Base-by-base conservation (phyloP, 2,329 filamentous ascomycete species). In the Dendrostoma leiphaemia region DNA sequence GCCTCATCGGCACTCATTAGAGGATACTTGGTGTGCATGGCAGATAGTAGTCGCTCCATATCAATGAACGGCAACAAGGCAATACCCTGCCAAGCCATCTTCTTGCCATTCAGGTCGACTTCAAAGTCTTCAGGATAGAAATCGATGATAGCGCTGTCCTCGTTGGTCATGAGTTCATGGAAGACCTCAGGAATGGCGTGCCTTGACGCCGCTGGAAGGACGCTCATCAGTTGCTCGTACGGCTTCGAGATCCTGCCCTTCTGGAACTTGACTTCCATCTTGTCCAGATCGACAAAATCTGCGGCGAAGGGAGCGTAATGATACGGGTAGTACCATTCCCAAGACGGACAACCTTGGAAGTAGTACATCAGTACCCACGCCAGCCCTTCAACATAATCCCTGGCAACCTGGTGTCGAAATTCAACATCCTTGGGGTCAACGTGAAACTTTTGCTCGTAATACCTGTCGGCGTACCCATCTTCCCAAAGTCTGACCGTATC, bases 241-340 rank as follows among this genome's bases (percentile, higher is more conserved):
- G 94, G 95, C 61, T 80, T 88, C 63, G 96, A 97, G 4, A 91
- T 89, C 46, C 79, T 84, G 10, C 93, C 93, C 69, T 92, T 90
- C 55, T 90, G 82, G 62, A 99, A 99, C 17, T 81, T 76, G 60
- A 96, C 83, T 29, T 89, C 79, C 78, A 96, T 85, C 62, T 91
- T 85, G 49, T 80, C 83, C 43, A 99, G 79, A 53, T 92, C 86
- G 55, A 89, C 86, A 69, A 99, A 99, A 70, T 99, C 94, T 49
- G 91, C 89, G 2, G 94, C 94, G 68, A 99, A 99, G 3, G 95
- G 94, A 1, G 94, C 95, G 68, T 99, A 99, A 68, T 99, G 94
- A 66, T 97, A 96, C 0, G 94, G 94, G 67, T 97, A 99, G 69
- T 94, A 99, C 94, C 94, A 99, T 49, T 93, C 95, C 94, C 95